Evolutionary conservation across 768 basidiomycete species (phyloP).

Genomic region (Russula foetens): DNA sequence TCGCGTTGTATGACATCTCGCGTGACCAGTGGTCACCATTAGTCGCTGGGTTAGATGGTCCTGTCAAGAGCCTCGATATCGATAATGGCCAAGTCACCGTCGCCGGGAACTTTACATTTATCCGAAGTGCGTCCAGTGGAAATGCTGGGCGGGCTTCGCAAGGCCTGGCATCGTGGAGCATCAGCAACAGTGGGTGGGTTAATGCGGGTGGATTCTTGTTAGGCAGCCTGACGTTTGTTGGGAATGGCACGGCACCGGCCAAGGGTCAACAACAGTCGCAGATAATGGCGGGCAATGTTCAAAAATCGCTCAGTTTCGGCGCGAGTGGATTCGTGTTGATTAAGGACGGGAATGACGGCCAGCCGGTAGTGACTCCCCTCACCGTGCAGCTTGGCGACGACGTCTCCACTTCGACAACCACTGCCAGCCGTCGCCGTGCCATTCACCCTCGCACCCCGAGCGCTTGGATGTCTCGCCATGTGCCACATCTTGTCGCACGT

Average conservation of each 20-base stretch:
- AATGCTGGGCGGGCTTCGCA: conserved; percentile 32
- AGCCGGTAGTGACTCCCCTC: conserved; percentile 54
- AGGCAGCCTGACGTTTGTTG: conserved; percentile 62
- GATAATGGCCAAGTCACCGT: conserved; percentile 47
- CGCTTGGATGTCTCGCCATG: conserved; percentile 41
- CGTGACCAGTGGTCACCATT: conserved; percentile 61
- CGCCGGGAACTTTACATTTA: conserved; percentile 66
- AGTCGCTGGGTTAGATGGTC: conserved; percentile 67
- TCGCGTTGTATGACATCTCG: conserved; percentile 66
- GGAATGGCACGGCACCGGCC: conserved; percentile 49
- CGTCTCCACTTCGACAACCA: conserved; percentile 27
- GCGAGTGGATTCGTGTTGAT: conserved; percentile 76
- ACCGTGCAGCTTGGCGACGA: conserved; percentile 44
- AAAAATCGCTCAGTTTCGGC: conserved; percentile 50
- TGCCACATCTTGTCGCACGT: conserved; percentile 41
- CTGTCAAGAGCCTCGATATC: conserved; percentile 53
- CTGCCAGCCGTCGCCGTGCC: conserved; percentile 33
- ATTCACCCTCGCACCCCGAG: conserved; percentile 30
- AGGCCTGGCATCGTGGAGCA: conserved; percentile 76
- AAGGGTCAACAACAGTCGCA: conserved; percentile 37
- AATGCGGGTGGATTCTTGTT: conserved; percentile 66
- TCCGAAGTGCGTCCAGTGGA: conserved; percentile 31
- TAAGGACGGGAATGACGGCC: conserved; percentile 47
- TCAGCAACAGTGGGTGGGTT: conserved; percentile 52
- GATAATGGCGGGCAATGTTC: conserved; percentile 62